Percentiles rank a stretch among this genome's conserved stretches.
Conservation (phyloP, 106 monocot genomes). For the Alisma plantagoaquatica region DNA sequence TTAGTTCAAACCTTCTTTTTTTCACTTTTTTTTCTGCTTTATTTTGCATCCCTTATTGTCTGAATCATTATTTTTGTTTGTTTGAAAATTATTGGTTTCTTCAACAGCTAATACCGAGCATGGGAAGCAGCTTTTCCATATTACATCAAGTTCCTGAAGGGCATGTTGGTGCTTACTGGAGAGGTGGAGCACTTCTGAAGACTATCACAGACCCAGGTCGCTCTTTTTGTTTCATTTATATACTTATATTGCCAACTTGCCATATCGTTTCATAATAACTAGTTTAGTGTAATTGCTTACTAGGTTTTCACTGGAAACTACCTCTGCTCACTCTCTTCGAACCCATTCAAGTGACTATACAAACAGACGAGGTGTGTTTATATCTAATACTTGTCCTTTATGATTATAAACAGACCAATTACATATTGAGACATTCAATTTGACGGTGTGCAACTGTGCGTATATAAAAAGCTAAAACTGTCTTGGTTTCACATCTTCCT, state of each 20-base stretch:
- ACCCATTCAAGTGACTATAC: conserved; percentile 95
- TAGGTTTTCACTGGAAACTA: conserved; percentile 93
- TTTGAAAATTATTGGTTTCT: not conserved
- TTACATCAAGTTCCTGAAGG: conserved; percentile 99
- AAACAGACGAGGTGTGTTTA: conserved; percentile 63
- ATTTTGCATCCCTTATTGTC: too few species aligned
- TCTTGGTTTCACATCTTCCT: too few species aligned
- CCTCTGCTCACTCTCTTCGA: conserved; percentile 82
- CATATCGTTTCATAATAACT: too few species aligned
- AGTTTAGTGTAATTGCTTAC: conserved; percentile 4
- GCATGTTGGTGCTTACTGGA: conserved; percentile 97
- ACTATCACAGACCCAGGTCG: conserved; percentile 85
- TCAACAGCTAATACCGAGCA: not conserved
- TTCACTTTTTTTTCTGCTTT: too few species aligned
- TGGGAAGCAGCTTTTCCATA: conserved; percentile 22
- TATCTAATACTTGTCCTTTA: not conserved
- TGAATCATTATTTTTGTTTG: too few species aligned
- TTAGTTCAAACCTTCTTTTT: too few species aligned
- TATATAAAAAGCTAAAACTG: too few species aligned
- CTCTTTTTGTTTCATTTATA: conserved; percentile 5
- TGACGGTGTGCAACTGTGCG: too few species aligned
- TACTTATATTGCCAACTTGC: too few species aligned
- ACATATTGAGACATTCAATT: too few species aligned
- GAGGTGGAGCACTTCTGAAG: conserved; percentile 93
- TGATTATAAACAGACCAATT: too few species aligned